Conservation (phyloP, 2,329 filamentous ascomycete genomes). For the Karstenula rhodostoma region DNA sequence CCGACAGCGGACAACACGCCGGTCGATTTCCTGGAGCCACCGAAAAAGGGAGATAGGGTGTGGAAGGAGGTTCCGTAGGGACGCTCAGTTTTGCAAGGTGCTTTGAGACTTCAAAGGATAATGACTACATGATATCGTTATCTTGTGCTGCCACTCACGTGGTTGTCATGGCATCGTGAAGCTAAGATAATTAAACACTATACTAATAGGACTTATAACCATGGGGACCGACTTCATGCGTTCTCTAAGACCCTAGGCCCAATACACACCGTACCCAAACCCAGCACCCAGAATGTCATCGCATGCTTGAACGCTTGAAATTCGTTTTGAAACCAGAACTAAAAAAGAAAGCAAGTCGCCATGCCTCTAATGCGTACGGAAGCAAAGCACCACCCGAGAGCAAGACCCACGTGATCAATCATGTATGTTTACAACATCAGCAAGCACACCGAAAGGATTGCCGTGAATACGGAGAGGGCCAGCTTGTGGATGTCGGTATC, state of each 20-base stretch:
- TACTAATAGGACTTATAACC: background rate
- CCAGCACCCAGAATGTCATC: background rate
- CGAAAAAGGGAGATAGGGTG: slow-evolving; percentile 43
- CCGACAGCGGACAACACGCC: slow-evolving; percentile 44
- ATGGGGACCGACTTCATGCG: background rate
- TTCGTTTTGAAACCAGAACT: background rate
- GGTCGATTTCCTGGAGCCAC: slow-evolving; percentile 52
- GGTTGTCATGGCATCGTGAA: background rate
- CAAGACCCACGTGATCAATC: background rate
- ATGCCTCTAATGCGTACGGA: background rate
- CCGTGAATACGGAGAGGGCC: background rate
- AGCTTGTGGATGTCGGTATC: background rate
- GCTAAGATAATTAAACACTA: background rate
- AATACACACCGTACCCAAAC: background rate
- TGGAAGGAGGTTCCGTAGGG: slow-evolving; percentile 31
- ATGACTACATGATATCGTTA: background rate
- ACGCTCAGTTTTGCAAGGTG: background rate
- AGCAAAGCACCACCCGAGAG: background rate
- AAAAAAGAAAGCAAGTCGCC: background rate
- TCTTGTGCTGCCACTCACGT: background rate
- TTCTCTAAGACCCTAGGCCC: background rate
- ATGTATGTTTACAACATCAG: background rate
- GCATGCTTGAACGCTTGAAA: slow-evolving; percentile 1
- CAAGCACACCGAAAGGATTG: background rate
- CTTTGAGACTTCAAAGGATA: background rate